These are phyloP conservation scores for Phialophora macrospora DNA, from an alignment of 2,329 filamentous ascomycete species.

Conservation along the genomic window DNA sequence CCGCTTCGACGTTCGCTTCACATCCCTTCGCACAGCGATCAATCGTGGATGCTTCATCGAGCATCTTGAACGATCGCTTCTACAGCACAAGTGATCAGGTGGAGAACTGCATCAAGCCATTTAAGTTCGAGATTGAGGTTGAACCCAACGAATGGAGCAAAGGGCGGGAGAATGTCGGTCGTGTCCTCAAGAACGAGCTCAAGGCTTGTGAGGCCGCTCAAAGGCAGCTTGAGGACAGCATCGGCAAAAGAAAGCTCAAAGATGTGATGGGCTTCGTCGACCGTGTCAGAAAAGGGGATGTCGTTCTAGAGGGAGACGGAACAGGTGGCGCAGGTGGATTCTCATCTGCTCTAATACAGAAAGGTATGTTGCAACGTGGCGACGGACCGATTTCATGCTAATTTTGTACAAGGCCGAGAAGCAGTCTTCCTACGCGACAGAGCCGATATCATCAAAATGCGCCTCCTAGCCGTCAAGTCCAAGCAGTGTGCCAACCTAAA, in stretches of 20 bases:
- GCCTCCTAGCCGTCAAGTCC: conserved; percentile 82
- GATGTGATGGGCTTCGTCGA: conserved; percentile 94
- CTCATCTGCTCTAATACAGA: conserved; percentile 80
- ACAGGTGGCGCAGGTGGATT: conserved; percentile 89
- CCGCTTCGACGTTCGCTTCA: conserved; percentile 79
- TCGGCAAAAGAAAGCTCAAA: conserved; percentile 81
- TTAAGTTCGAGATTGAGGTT: conserved; percentile 96
- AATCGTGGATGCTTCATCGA: conserved; percentile 88
- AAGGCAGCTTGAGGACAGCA: conserved; percentile 72
- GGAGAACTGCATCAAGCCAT: conserved; percentile 98
- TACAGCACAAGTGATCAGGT: conserved; percentile 98
- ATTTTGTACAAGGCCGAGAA: conserved; percentile 70
- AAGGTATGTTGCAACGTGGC: conserved; percentile 63
- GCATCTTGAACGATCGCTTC: conserved; percentile 89
- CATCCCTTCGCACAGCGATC: conserved; percentile 92
- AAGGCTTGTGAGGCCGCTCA: conserved; percentile 79
- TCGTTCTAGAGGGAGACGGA: conserved; percentile 81
- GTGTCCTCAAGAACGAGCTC: conserved; percentile 84
- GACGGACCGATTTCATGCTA: conserved; percentile 25
- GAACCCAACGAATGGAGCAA: conserved; percentile 86
- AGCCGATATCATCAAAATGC: conserved; percentile 86
- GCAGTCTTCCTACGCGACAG: conserved; percentile 93
- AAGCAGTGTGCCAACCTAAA: conserved; percentile 81
- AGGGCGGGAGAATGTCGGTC: conserved; percentile 80
- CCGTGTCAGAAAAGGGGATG: conserved; percentile 82